These are phyloP conservation scores for Aspergillus sclerotiicarbonarius DNA, from an alignment of 495 filamentous ascomycete genomes.

Conservation along the genomic window DNA sequence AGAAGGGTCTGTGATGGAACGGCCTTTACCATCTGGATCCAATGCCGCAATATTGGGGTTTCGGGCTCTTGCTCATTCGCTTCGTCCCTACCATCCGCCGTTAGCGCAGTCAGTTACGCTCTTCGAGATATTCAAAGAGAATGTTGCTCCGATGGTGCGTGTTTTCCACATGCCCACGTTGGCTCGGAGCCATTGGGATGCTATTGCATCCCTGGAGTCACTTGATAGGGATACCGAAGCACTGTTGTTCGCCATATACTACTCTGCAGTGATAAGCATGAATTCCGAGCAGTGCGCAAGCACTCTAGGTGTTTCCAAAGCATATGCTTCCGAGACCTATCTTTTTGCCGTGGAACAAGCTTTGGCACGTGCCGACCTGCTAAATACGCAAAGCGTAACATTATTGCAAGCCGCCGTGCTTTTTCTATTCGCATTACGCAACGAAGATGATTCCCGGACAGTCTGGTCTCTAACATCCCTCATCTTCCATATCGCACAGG, in stretches of 20 bases:
- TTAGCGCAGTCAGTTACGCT: conserved; percentile 59
- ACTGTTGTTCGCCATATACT: conserved; percentile 72
- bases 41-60: conserved; percentile 52
- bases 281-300: conserved; percentile 27
- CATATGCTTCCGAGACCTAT: conserved; percentile 53
- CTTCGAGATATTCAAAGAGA: conserved; percentile 60
- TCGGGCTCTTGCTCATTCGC: conserved; percentile 33
- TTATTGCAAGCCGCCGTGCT: conserved; percentile 67
- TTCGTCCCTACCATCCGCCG: conserved; percentile 39
- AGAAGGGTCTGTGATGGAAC: not conserved
- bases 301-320: conserved; percentile 9
- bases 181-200: conserved; percentile 32
- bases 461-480: conserved; percentile 59
- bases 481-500: conserved; percentile 64
- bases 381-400: conserved; percentile 61
- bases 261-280: conserved; percentile 66
- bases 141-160: conserved; percentile 61
- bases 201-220: conserved; percentile 44
- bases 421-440: conserved; percentile 55
- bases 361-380: conserved; percentile 61
- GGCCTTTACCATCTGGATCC: conserved; percentile 22
- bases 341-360: conserved; percentile 68
- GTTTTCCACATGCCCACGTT: conserved; percentile 61
- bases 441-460: conserved; percentile 54
- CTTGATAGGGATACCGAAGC: conserved; percentile 55